Base-by-base conservation (phyloP, 169 alveolate genomes). In the Plasmodium malariae region DNA sequence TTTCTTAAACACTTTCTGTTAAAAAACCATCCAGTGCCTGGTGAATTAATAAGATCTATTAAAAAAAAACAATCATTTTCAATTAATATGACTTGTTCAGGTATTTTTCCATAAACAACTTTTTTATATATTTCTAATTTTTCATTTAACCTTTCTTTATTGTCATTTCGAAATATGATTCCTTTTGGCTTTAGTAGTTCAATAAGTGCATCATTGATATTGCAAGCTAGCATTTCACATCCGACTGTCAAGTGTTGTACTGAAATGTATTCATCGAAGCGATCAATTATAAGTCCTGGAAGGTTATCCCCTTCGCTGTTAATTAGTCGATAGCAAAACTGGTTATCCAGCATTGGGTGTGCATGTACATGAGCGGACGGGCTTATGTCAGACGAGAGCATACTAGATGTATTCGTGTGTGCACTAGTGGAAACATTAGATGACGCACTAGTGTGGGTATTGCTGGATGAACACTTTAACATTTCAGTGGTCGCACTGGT, bases 271-370 rank as follows among this genome's bases (percentile, higher is more conserved):
- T 62, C 40, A 45, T 92, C 92, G 48, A 70, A 92, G 0, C 87
- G 45, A n/a, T 92, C 95, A 14, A 92, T 80, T 19, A 92, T 65
- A 11, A 88, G 40, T 1, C 95, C 95, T 9, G 95, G 95, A 7
- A 92, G 59, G 11, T 73, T 74, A 32, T 92, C 95, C 1, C 91
- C 87, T 28, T 92, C 95, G 19, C 92, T 71, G 36, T 92, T 88
- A 14, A 92, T 51, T 28, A 92, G 69, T 43, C 95, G 70, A 49
- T 91, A 91, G 28, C 73, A 80, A 37, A 14, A n/a, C 2, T 51
- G 37, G 43, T 34, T 49, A 36, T 54, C 28, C 5, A 80, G 28
- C 30, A 32, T 12, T 14, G 49, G 51, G 19, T 71, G 51, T 2
- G 37, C 9, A 19, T 0, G 4, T 7, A 19, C 12, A 45, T 14